A percentile compares a stretch with the other conserved stretches of the same genome.
phyloP scores from a whole-genome alignment of 129 eudicot genomes.

The Artemisia argyi region DNA sequence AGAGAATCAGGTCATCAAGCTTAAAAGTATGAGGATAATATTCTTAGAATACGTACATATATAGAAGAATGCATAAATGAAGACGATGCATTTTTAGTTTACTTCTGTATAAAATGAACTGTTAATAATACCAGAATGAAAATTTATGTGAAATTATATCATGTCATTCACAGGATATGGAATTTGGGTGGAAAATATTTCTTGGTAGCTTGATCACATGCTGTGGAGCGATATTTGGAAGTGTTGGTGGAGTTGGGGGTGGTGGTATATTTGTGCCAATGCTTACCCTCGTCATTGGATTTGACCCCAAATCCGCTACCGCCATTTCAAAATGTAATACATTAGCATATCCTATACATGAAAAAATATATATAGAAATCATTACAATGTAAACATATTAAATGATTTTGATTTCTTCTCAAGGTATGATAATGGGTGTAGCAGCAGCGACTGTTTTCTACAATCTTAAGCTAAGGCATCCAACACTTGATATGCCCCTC shows the following conservation, averaged over 20 bases:
- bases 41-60: neutral
- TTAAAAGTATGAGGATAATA: no score
- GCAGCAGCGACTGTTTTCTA: slow-evolving; percentile 81
- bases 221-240: slow-evolving; percentile 95
- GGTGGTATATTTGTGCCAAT: slow-evolving; percentile 94
- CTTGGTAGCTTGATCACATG: slow-evolving; percentile 82
- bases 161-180: slow-evolving; percentile 59
- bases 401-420: neutral
- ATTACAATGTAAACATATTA: neutral
- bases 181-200: slow-evolving; percentile 73
- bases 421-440: slow-evolving; percentile 99
- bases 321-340: slow-evolving; percentile 90
- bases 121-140: neutral
- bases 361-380: neutral
- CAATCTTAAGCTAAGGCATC: slow-evolving; percentile 87
- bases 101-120: neutral
- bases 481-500: slow-evolving; percentile 91
- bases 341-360: neutral
- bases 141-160: slow-evolving; percentile 4
- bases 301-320: slow-evolving; percentile 93
- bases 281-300: slow-evolving; percentile 84
- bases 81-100: slow-evolving; percentile 3
- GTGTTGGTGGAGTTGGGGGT: slow-evolving; percentile 98
- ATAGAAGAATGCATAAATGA: neutral
- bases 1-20: no score